Base-by-base conservation (phyloP, 2,329 filamentous ascomycete species). In the Didymella pinodella region DNA sequence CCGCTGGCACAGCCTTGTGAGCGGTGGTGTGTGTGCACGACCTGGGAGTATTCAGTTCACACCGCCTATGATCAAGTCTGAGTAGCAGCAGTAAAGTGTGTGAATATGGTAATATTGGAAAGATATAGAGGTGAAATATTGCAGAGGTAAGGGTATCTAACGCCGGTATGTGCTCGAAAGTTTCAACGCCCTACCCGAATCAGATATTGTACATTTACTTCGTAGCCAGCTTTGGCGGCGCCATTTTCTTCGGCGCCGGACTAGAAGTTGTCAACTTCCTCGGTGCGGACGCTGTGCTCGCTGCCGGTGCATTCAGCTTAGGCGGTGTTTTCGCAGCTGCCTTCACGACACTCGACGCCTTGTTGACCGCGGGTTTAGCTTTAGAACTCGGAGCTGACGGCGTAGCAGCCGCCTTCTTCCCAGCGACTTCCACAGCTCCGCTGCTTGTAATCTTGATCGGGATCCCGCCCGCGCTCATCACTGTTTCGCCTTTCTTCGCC, bases 371-470 rank as follows among this genome's bases (percentile, higher is more conserved):
- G 34, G 59, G 28, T 31, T 31, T 31, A 2, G 11, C 6, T 11
- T 31, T 32, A 14, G 31, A 14, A 16, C 52, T 54, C 7, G 41
- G 4, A 10, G 34, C 50, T 10, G 36, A 12, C 26, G 45, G 60
- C 28, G 57, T 26, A 38, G 54, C 41, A 28, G 53, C 34, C 18
- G 22, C 25, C 16, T 54, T 52, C 29, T 70, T 71, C 40, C 68
- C 57, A 14, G 60, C 61, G 2, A 71, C 62, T 7, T 66, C 59
- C 8, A 71, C 64, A 5, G 59, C 66, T 3, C 73, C 69, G 41
- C 68, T 68, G 8, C 69, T 63, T 2, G 65, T 73, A 29, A 75
- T 60, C 40, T 74, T 76, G 49, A 77, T 75, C 0, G 73, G 73
- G 29, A 77, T 60, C 0, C 74, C 74, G 7, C 66, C 64, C 4